Percentiles rank a stretch among this genome's conserved stretches.
These are phyloP conservation scores for Colletotrichum truncatum DNA, from an alignment of 2,329 filamentous ascomycete species.

Conservation along the genomic window DNA sequence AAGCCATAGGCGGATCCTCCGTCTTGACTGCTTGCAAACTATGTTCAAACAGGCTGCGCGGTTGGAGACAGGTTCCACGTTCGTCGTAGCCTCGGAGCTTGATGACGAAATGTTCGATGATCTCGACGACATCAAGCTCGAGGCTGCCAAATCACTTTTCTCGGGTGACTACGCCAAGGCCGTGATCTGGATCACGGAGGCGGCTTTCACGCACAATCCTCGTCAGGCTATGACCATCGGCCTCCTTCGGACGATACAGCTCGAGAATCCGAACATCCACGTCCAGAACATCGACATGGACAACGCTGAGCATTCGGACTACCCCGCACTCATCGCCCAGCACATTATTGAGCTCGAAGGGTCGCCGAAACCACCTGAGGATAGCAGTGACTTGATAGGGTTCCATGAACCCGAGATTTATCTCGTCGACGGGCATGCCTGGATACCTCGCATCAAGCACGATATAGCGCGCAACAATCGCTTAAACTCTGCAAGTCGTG, in stretches of 20 bases:
- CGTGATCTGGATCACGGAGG: constrained; percentile 36
- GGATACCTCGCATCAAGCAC: constrained; percentile 16
- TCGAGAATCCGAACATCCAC: constrained; percentile 11
- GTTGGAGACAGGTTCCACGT: not conserved
- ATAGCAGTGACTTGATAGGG: not conserved
- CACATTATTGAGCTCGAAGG: not conserved
- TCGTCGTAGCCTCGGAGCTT: constrained; percentile 34
- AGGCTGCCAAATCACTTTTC: constrained; percentile 3
- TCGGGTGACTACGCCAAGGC: not conserved
- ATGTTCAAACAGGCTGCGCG: not conserved
- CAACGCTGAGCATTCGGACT: not conserved
- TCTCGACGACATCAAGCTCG: constrained; percentile 25
- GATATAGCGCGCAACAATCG: constrained; percentile 7
- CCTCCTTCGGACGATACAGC: constrained; percentile 10
- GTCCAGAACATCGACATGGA: constrained; percentile 24
- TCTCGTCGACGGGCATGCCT: not conserved
- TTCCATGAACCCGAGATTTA: constrained; percentile 5
- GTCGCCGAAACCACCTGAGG: not conserved
- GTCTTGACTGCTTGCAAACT: not conserved
- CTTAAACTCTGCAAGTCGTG: constrained; percentile 4
- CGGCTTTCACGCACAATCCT: constrained; percentile 26
- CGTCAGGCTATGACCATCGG: constrained; percentile 30
- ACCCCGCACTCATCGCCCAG: not conserved
- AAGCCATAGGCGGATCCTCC: not conserved
- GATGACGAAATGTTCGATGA: constrained; percentile 37